Conservation (phyloP, 1,284 basidiomycete species). For the Malassezia dermatis region DNA sequence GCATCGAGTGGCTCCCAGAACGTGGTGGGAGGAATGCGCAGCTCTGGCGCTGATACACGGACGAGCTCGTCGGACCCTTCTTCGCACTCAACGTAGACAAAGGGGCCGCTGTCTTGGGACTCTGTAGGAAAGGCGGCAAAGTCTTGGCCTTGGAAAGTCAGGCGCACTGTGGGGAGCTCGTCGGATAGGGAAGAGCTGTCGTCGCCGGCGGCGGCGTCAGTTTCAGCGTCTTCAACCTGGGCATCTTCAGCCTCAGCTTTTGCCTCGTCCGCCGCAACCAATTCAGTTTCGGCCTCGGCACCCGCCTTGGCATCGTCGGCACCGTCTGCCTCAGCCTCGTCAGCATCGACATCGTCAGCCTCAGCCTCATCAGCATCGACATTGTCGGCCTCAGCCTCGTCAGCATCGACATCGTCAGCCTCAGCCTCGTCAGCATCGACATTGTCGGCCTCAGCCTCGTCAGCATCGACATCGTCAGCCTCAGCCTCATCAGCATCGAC, state of each 20-base stretch:
- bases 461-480: background rate
- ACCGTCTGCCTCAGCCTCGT: background rate
- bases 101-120: background rate
- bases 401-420: background rate
- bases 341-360: background rate
- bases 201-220: background rate
- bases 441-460: background rate
- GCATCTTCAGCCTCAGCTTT: background rate
- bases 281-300: no score
- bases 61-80: conserved; percentile 8
- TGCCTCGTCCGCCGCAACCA: background rate
- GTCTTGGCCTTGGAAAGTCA: conserved; percentile 41
- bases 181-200: background rate
- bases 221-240: background rate
- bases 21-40: conserved; percentile 21
- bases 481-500: background rate
- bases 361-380: background rate
- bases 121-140: conserved; percentile 28
- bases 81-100: background rate
- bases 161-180: conserved; percentile 19
- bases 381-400: background rate
- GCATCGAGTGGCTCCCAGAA: conserved; percentile 37
- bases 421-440: background rate
- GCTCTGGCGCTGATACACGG: conserved; percentile 26
- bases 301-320: no score